A percentile compares a stretch with the other conserved stretches of the same genome.
These are phyloP conservation scores for Cladorrhinum samala DNA, from an alignment of 495 filamentous ascomycete genomes.

Conservation along the genomic window DNA sequence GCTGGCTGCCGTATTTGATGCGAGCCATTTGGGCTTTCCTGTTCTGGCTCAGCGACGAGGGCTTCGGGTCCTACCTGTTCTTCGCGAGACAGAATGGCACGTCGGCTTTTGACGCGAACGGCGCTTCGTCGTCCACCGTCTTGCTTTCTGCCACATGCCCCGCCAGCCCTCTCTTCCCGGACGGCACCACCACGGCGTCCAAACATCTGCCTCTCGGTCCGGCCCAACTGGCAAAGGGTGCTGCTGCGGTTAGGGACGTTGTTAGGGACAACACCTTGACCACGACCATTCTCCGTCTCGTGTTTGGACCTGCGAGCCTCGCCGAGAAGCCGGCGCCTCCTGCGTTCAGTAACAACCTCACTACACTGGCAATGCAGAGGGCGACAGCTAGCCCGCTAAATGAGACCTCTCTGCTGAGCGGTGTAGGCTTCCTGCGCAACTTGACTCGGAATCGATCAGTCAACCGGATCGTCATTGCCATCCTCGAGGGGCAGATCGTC, in stretches of 20 bases:
- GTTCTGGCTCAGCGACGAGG: constrained; percentile 94
- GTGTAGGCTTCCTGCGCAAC: constrained; percentile 62
- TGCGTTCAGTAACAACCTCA: constrained; percentile 9
- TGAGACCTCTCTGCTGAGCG: constrained; percentile 56
- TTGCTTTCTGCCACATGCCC: constrained; percentile 31
- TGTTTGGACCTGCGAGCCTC: constrained; percentile 25
- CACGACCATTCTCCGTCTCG: constrained; percentile 17
- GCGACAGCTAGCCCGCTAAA: background rate
- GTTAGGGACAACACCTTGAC: constrained; percentile 23
- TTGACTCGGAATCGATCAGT: constrained; percentile 66
- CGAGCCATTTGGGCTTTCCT: constrained; percentile 82
- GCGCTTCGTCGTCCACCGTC: background rate
- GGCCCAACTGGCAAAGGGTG: constrained; percentile 21
- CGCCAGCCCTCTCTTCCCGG: constrained; percentile 38
- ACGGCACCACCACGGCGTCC: constrained; percentile 30
- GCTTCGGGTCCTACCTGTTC: constrained; percentile 51
- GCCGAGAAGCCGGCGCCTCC: constrained; percentile 11
- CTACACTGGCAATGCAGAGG: background rate
- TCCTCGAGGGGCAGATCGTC: constrained; percentile 88
- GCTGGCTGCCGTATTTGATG: constrained; percentile 84
- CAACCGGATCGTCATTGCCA: constrained; percentile 76
- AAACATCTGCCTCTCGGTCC: constrained; percentile 24
- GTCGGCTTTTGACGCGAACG: background rate
- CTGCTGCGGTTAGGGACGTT: constrained; percentile 22
- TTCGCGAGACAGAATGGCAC: constrained; percentile 15